Evolutionary conservation across 2,329 filamentous ascomycete genomes (phyloP).

Genomic region (Clonostachys rosea): DNA sequence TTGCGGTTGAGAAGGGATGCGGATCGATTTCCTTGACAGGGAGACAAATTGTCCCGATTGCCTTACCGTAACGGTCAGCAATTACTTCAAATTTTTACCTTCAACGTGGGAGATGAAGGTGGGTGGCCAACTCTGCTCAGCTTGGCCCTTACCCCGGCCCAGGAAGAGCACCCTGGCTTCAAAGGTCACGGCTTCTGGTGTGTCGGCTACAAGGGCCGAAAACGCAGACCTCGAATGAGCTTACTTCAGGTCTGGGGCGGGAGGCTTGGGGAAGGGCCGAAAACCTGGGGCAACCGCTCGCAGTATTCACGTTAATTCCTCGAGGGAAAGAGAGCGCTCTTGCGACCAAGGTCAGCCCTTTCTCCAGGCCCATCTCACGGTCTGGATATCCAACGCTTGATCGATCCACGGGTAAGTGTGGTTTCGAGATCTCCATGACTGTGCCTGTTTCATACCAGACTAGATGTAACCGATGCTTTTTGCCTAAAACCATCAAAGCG

Average conservation of each 20-base stretch:
- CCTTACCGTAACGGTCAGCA: neutral
- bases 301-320: neutral
- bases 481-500: no score
- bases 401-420: no score
- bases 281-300: neutral
- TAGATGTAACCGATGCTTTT: no score
- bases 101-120: neutral
- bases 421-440: no score
- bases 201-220: conserved; percentile 2
- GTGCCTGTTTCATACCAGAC: no score
- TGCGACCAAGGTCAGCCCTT: no score
- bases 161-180: neutral
- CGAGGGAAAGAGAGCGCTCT: no score
- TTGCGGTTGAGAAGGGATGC: neutral
- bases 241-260: neutral
- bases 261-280: neutral
- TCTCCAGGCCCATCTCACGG: no score
- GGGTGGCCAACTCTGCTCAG: neutral
- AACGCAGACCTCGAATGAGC: neutral
- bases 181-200: neutral
- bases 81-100: neutral
- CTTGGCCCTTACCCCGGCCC: neutral
- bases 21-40: conserved; percentile 5
- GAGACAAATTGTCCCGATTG: conserved; percentile 3
- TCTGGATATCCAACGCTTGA: no score